phyloP scores from a whole-genome alignment of 78 protist genomes.

The Planoprotostelium fungivorum region DNA sequence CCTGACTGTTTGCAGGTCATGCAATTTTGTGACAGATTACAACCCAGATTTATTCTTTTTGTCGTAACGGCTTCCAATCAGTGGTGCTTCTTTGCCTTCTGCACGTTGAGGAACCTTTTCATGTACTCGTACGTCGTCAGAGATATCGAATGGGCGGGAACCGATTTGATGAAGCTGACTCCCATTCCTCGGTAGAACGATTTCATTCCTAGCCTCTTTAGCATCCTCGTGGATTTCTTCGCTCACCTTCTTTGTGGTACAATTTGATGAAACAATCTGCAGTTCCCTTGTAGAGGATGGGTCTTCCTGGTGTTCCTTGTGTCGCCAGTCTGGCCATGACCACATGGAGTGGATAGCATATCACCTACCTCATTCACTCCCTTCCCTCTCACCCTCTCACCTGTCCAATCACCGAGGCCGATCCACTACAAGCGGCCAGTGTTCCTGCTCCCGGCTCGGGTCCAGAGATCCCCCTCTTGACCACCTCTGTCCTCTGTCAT shows the following conservation, averaged over 20 bases:
- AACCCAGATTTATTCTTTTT: no score
- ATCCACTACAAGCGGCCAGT: not conserved
- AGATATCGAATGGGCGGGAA: slow-evolving; percentile 46
- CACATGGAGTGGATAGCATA: slow-evolving; percentile 49
- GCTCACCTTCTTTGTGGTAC: slow-evolving; percentile 36
- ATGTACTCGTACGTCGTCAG: slow-evolving; percentile 27
- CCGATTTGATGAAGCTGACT: slow-evolving; percentile 35
- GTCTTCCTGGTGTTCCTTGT: slow-evolving; percentile 28
- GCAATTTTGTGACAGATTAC: no score
- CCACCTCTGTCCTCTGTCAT: not conserved
- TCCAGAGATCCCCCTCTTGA: not conserved
- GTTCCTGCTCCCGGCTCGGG: not conserved
- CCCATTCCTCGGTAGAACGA: slow-evolving; percentile 50
- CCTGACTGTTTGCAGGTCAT: no score
- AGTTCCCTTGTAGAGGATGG: slow-evolving; percentile 24
- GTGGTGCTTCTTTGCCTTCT: slow-evolving; percentile 30
- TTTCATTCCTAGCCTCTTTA: not conserved
- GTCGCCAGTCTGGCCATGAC: slow-evolving; percentile 42
- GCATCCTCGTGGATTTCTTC: no score
- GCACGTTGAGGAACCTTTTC: slow-evolving; percentile 14
- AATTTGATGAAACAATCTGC: slow-evolving; percentile 23
- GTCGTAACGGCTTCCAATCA: no score
- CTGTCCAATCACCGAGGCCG: not conserved
- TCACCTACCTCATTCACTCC: not conserved
- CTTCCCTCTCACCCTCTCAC: no score